A percentile compares a stretch with the other conserved stretches of the same genome.
Conservation (phyloP, 306 rosid genomes). For the Alnus glutinosa region DNA sequence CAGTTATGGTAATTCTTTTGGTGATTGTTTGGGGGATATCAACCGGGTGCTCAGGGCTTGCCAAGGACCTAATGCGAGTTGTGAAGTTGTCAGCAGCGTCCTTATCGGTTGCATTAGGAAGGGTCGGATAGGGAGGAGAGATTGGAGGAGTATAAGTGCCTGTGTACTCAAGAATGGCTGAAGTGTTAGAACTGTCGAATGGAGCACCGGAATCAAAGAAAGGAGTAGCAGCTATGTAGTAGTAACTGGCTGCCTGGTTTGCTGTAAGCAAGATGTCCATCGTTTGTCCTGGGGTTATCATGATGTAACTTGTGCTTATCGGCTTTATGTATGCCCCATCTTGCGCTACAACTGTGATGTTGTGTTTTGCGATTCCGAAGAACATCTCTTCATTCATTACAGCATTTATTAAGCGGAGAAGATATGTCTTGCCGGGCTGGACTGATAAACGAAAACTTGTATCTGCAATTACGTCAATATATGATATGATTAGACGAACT, state of each 20-base stretch:
- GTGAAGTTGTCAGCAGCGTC: constrained; percentile 28
- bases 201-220: constrained; percentile 11
- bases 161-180: constrained; percentile 33
- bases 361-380: constrained; percentile 31
- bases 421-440: constrained; percentile 36
- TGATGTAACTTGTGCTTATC: constrained; percentile 17
- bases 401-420: constrained; percentile 25
- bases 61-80: constrained; percentile 25
- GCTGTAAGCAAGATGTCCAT: constrained; percentile 39
- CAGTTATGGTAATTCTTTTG: constrained; percentile 22
- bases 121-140: constrained; percentile 21
- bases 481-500: too few species aligned
- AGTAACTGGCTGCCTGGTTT: constrained; percentile 21
- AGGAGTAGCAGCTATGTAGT: constrained; percentile 37
- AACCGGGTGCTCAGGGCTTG: constrained; percentile 28
- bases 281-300: constrained; percentile 43
- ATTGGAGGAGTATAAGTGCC: constrained; percentile 21
- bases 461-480: constrained; percentile 17
- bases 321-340: constrained; percentile 39
- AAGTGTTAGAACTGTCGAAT: constrained; percentile 12
- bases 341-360: constrained; percentile 24
- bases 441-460: constrained; percentile 33
- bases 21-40: constrained; percentile 27
- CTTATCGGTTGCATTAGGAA: constrained; percentile 18
- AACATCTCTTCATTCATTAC: constrained; percentile 35